Conservation (phyloP, 106 monocot species). For the Apostasia shenzhenica region DNA sequence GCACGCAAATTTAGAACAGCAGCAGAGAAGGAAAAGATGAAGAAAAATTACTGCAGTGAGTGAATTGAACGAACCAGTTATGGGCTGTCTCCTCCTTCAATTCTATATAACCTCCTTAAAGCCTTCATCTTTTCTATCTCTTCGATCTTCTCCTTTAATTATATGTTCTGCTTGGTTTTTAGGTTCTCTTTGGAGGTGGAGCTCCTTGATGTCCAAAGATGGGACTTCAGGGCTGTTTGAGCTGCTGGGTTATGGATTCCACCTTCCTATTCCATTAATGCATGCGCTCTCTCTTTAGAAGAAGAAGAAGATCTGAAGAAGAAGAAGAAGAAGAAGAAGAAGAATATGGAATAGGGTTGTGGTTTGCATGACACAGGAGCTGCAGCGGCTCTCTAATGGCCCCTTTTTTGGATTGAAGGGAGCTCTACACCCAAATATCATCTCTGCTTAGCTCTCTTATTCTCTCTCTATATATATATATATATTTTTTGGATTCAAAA, state of each 20-base stretch:
- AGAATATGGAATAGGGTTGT: constrained; percentile 37
- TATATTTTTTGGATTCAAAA: too few species aligned
- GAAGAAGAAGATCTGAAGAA: not conserved
- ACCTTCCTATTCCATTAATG: constrained; percentile 35
- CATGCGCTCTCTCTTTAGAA: not conserved
- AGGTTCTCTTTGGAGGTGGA: constrained; percentile 9
- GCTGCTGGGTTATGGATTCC: constrained; percentile 62
- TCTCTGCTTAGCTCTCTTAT: not conserved
- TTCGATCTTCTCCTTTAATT: not conserved
- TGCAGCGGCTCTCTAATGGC: constrained; percentile 18
- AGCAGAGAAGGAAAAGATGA: too few species aligned
- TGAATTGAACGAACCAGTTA: not conserved
- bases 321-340: not conserved
- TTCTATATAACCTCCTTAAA: not conserved
- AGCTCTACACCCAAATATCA: constrained; percentile 28
- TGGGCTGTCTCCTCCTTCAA: not conserved
- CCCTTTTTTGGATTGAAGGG: constrained; percentile 66
- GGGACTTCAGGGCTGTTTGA: constrained; percentile 20
- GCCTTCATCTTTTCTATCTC: not conserved
- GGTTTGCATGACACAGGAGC: constrained; percentile 58
- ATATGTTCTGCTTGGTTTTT: not conserved
- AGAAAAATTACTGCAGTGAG: too few species aligned
- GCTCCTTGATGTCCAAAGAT: constrained; percentile 44
- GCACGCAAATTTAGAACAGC: too few species aligned
- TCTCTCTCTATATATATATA: too few species aligned